A percentile compares a stretch with the other conserved stretches of the same genome.
These are phyloP conservation scores for Lipomyces sp. DNA, from an alignment of 805 yeast genomes.

Conservation along the genomic window DNA sequence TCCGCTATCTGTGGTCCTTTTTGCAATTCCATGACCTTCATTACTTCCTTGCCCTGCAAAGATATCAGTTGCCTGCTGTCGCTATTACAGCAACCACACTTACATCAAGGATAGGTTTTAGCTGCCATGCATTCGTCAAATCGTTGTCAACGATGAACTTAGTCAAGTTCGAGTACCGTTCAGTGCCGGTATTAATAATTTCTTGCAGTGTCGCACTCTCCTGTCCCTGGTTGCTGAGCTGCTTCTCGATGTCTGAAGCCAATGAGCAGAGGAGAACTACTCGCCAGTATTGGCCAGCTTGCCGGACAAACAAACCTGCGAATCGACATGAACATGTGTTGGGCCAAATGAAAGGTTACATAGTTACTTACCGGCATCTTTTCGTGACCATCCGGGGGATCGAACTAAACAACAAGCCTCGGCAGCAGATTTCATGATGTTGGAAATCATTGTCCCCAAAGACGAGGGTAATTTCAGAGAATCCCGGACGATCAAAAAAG, in stretches of 20 bases:
- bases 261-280: conserved; percentile 50
- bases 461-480: conserved; percentile 66
- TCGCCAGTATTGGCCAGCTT: conserved; percentile 58
- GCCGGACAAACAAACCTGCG: conserved; percentile 59
- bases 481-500: conserved; percentile 62
- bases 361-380: conserved; percentile 41
- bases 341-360: not conserved
- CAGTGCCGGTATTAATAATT: not conserved
- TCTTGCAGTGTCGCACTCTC: not conserved
- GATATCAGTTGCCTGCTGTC: not conserved
- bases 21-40: conserved; percentile 56
- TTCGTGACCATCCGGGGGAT: not conserved
- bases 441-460: conserved; percentile 51
- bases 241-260: conserved; percentile 29
- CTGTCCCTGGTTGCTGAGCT: not conserved
- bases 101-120: conserved; percentile 61
- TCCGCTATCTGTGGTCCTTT: conserved; percentile 88
- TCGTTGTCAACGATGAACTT: conserved; percentile 44
- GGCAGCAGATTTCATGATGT: conserved; percentile 48
- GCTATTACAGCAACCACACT: not conserved
- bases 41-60: conserved; percentile 60
- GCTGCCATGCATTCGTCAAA: conserved; percentile 52
- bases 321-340: not conserved
- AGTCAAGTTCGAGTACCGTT: conserved; percentile 34
- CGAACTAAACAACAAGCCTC: conserved; percentile 36